Evolutionary conservation across 1,139 yeast genomes (phyloP).

Genomic region (Yamadazyma conglobata): DNA sequence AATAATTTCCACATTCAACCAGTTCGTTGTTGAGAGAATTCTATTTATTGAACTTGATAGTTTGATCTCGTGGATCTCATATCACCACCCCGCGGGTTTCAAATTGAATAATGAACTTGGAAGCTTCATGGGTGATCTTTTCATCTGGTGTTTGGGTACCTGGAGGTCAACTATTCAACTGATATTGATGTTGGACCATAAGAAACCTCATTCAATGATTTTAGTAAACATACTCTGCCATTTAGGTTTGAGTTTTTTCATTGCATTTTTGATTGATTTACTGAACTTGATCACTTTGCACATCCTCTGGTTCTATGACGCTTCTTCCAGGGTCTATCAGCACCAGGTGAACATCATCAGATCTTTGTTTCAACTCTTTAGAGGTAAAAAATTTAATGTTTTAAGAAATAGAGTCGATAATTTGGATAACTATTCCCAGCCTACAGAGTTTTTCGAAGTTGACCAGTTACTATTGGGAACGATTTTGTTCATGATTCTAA

Average conservation of each 20-base stretch:
- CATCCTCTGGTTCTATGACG: constrained; percentile 69
- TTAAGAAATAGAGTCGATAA: constrained; percentile 79
- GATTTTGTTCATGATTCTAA: constrained; percentile 72
- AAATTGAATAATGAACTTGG: constrained; percentile 88
- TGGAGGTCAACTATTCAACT: constrained; percentile 43
- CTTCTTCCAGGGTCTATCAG: constrained; percentile 73
- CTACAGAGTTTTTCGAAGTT: constrained; percentile 56
- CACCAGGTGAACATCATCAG: constrained; percentile 68
- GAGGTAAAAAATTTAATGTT: constrained; percentile 86
- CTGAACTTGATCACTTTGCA: constrained; percentile 66
- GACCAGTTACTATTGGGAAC: constrained; percentile 91
- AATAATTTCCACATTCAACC: constrained; percentile 34
- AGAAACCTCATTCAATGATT: constrained; percentile 1
- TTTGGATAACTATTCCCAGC: constrained; percentile 48
- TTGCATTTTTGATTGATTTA: constrained; percentile 66
- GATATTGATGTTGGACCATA: constrained; percentile 6
- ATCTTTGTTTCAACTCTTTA: constrained; percentile 78
- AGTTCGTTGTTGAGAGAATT: constrained; percentile 30
- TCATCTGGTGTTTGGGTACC: constrained; percentile 76
- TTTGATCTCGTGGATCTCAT: constrained; percentile 72
- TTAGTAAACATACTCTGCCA: constrained; percentile 24
- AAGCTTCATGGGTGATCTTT: constrained; percentile 78
- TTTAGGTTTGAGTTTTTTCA: constrained; percentile 62
- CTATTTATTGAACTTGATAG: constrained; percentile 35
- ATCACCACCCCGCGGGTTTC: constrained; percentile 85